Percentiles rank a stretch among this genome's conserved stretches.
These are phyloP conservation scores for Serendipita vermifera DNA, from an alignment of 768 basidiomycete genomes.

Conservation along the genomic window DNA sequence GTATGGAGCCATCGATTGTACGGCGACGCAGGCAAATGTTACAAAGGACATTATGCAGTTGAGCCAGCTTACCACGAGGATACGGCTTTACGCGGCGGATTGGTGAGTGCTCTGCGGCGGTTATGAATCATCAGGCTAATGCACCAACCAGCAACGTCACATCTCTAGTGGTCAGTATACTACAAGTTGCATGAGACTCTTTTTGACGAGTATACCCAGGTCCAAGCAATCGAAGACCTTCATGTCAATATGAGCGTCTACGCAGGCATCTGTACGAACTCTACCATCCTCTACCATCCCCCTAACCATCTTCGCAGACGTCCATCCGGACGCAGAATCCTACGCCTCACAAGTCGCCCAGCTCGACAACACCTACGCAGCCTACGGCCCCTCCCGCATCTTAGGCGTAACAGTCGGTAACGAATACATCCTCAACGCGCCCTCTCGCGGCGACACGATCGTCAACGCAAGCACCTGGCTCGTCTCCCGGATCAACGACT, in stretches of 20 bases:
- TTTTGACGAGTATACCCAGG: no score
- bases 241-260: background rate
- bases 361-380: background rate
- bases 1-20: slow-evolving; percentile 6
- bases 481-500: background rate
- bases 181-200: no score
- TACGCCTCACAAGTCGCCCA: background rate
- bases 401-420: slow-evolving; percentile 1
- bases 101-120: background rate
- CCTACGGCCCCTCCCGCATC: background rate
- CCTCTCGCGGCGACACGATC: slow-evolving; percentile 7
- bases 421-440: slow-evolving; percentile 4
- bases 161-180: background rate
- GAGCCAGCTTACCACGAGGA: slow-evolving; percentile 1
- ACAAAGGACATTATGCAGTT: background rate
- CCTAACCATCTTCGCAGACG: background rate
- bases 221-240: background rate
- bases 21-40: background rate
- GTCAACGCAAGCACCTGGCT: slow-evolving; percentile 1
- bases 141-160: slow-evolving; percentile 2
- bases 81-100: background rate
- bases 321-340: slow-evolving; percentile 3
- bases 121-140: background rate
- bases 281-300: background rate
- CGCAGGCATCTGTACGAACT: slow-evolving; percentile 3